These are phyloP conservation scores for Ustilago sp. DNA, from an alignment of 1,284 basidiomycete genomes.

Conservation along the genomic window DNA sequence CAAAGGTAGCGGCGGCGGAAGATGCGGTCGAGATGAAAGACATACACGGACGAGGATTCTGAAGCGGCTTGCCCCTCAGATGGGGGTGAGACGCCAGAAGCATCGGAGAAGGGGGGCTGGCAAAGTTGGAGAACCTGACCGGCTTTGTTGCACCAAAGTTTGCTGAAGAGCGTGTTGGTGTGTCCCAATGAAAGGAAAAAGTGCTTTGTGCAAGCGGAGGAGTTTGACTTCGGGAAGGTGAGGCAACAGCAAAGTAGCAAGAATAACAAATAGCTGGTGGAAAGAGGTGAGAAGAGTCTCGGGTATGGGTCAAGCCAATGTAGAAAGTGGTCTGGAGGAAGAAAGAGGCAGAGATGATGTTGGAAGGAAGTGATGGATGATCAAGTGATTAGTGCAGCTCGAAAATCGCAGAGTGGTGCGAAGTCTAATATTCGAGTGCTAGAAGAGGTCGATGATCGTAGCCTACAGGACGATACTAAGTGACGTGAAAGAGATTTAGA, in stretches of 20 bases:
- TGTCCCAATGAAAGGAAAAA: background rate
- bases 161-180: background rate
- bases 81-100: slow-evolving; percentile 15
- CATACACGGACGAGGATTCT: slow-evolving; percentile 29
- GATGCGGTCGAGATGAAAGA: slow-evolving; percentile 12
- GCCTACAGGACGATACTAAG: slow-evolving; percentile 46
- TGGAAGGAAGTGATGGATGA: background rate
- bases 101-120: slow-evolving; percentile 11
- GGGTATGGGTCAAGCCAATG: slow-evolving; percentile 1
- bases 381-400: slow-evolving; percentile 12
- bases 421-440: slow-evolving; percentile 17
- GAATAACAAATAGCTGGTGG: too few species aligned
- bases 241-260: too few species aligned
- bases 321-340: background rate
- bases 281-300: background rate
- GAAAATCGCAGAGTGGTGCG: slow-evolving; percentile 44
- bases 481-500: slow-evolving; percentile 19
- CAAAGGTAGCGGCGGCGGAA: slow-evolving; percentile 9
- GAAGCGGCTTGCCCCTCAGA: slow-evolving; percentile 46
- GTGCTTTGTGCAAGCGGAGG: background rate
- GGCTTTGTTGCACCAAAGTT: background rate
- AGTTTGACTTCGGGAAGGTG: too few species aligned
- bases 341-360: background rate
- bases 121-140: slow-evolving; percentile 10
- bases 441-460: slow-evolving; percentile 40